Evolutionary conservation across 192 early-diverging fungal genomes (phyloP), one percentile per base, ranked within the genome.

Genomic region (Neocallimastix lanati): DNA sequence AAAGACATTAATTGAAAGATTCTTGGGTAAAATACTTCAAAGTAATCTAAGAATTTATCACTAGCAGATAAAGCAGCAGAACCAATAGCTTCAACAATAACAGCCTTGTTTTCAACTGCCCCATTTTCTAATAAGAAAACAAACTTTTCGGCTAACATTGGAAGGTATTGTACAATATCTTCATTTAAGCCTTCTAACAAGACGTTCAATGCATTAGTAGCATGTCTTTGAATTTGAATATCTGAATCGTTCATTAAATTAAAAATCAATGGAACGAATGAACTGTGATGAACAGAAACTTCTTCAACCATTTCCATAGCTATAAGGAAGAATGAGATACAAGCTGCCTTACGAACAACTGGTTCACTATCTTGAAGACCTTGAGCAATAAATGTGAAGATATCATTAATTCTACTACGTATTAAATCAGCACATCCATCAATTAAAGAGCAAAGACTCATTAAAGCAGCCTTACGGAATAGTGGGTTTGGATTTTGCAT

Each of bases 381-480:
- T 50, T 88, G 83, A 81, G 90, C 90, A 4, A 97, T 88, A 14
- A 96, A 81, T 13, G 88, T 84, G 36, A 96, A 85, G 76, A 97
- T 86, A n/a, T 94, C 94, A 77, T 90, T 88, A 77, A 94, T 89
- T 82, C 90, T 89, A 77, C 89, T 84, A 67, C 92, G 88, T 82
- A 94, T 94, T 78, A 89, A 92, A 79, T 97, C 96, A 25, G 94
- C 92, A 78, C 93, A 93, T 15, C 94, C 93, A 83, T 97, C 96
- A 35, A 94, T 90, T 78, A 93, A 85, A 77, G 91, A 88, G 81
- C 92, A 92, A 81, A 97, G 88, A 29, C 92, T 89, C 83, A 97
- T 89, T 93, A 97, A 94, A 33, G 92, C 90, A 58, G 93, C 94
- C 83, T 94, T 94, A 78, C 96, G 90, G 82, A 85, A 90, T 77